Percentiles rank a stretch among this genome's conserved stretches.
Evolutionary conservation across 2,329 filamentous ascomycete species (phyloP).

Genomic region (Orbilia oligospora): DNA sequence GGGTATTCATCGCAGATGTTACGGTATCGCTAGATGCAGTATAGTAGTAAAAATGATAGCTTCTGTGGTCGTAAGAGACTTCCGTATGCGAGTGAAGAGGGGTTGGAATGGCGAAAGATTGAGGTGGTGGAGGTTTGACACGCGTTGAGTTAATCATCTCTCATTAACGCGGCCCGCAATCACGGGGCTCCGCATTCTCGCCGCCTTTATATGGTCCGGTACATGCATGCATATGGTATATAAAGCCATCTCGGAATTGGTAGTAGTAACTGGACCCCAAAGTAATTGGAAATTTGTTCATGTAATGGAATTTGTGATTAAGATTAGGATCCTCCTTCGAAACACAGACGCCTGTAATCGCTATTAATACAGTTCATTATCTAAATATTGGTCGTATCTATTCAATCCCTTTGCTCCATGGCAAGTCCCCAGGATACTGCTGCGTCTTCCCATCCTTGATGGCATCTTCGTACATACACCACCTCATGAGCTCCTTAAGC

Average conservation of each 20-base stretch:
- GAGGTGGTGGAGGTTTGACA: constrained; percentile 2
- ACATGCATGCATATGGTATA: too few species aligned
- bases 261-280: too few species aligned
- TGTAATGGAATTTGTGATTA: background rate
- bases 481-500: constrained; percentile 61
- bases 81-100: background rate
- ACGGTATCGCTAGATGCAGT: background rate
- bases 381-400: background rate
- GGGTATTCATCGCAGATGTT: constrained; percentile 32
- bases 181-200: constrained; percentile 30
- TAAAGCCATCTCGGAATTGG: too few species aligned
- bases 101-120: constrained; percentile 12
- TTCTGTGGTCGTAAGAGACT: background rate
- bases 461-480: constrained; percentile 48
- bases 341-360: constrained; percentile 13
- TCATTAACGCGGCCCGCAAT: constrained; percentile 34
- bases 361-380: constrained; percentile 5
- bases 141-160: constrained; percentile 39
- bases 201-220: too few species aligned
- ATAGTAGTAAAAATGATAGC: background rate
- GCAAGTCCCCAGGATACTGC: constrained; percentile 54
- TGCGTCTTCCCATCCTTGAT: constrained; percentile 57
- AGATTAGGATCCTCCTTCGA: constrained; percentile 4
- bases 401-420: constrained; percentile 52
- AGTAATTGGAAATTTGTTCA: too few species aligned